Base-by-base conservation (phyloP, 2,329 filamentous ascomycete species). In the Cladophialophora psammophila region DNA sequence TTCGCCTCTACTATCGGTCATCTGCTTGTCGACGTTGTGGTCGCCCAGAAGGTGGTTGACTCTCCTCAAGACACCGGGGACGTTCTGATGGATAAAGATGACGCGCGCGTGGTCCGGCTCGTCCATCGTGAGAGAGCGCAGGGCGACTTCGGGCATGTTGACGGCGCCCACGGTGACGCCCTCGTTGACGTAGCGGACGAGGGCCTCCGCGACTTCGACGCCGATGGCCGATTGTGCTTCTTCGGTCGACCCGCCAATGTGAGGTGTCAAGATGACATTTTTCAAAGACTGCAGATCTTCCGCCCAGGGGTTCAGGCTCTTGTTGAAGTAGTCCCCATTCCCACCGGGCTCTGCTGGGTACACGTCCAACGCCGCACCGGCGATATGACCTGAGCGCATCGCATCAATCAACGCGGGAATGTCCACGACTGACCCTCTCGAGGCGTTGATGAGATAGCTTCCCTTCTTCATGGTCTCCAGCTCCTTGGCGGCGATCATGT, bases 1-100 rank as follows among this genome's bases (percentile, higher is more conserved):
- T 78, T 98, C 94, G 73, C 93, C 94, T 82, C 90, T 91, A 81
- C 91, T 96, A 79, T 98, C 95, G 59, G 92, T 95, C 84, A 96
- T 98, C 82, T 99, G 95, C 85, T 98, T 98, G 83, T 97, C 94
- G 74, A 99, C 94, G 79, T 99, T 99, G 84, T 99, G 94, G 75
- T 96, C 90, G 52, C 91, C 92, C 56, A 99, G 86, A 69, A 98
- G 93, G 76, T 95, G 92, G 84, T 99, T 99, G 72, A 99, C 95
- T 90, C 90, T 92, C 76, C 93, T 88, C 79, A 99, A 84, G 70
- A 99, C 95, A 84, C 95, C 95, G 56, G 95, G 95, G 26, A 98
- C 88, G 81, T 99, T 99, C 80, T 91, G 91, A 82, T 99, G 95
- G 74, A 99, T 96, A 80, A 94, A 99, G 75, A 98, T 94, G 71